Percentiles rank a stretch among this genome's conserved stretches.
These are phyloP conservation scores for Coix lacrymajobi DNA, from an alignment of 176 grass and related monocot species.

Conservation along the genomic window DNA sequence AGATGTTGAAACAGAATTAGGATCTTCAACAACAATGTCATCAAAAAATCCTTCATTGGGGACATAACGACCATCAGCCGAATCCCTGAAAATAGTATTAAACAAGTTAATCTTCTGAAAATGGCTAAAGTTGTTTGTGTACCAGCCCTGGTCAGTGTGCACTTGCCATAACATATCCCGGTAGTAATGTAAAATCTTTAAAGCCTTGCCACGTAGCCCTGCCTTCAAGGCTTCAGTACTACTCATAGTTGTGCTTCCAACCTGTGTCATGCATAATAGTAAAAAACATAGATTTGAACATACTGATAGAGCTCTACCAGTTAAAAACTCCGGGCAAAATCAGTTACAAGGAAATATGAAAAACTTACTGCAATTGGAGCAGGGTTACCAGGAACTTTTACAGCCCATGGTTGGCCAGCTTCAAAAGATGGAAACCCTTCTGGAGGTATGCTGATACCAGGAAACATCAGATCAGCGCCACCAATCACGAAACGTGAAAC, in stretches of 20 bases:
- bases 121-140: background rate
- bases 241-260: constrained; percentile 80
- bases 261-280: constrained; percentile 32
- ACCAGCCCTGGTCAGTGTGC: constrained; percentile 1
- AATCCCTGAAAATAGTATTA: constrained; percentile 63
- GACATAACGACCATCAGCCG: constrained; percentile 71
- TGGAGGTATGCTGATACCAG: constrained; percentile 71
- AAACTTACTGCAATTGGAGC: constrained; percentile 88
- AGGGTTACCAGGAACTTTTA: constrained; percentile 87
- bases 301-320: constrained; percentile 9
- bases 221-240: constrained; percentile 64
- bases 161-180: constrained; percentile 88
- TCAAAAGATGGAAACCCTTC: constrained; percentile 82
- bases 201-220: constrained; percentile 85
- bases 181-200: constrained; percentile 75
- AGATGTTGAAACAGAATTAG: constrained; percentile 43
- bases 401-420: constrained; percentile 80
- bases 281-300: constrained; percentile 6
- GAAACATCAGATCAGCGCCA: constrained; percentile 98
- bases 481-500: constrained; percentile 75
- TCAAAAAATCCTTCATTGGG: constrained; percentile 93
- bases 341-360: background rate
- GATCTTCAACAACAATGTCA: constrained; percentile 85
- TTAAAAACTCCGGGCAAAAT: background rate
- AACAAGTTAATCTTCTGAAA: constrained; percentile 15